phyloP scores from a whole-genome alignment of 2,329 filamentous ascomycete species.

The Colletotrichum sidae region DNA sequence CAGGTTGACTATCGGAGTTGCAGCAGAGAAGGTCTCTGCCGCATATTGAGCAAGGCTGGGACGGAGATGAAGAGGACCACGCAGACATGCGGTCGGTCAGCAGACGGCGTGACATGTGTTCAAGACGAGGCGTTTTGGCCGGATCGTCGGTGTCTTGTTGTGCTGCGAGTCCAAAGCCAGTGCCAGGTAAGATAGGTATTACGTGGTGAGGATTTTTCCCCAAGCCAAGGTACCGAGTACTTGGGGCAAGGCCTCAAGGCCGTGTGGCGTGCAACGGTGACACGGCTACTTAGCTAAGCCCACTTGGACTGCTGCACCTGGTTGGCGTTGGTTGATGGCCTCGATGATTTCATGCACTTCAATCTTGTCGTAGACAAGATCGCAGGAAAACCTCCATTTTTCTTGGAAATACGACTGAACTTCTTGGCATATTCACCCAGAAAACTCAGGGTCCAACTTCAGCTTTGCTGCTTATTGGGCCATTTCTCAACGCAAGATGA shows the following conservation, averaged over 20 bases:
- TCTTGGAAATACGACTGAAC: too few relatives aligned
- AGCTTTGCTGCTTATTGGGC: not conserved
- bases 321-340: not conserved
- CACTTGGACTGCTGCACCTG: not conserved
- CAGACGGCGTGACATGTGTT: slow-evolving; percentile 36
- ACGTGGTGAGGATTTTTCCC: slow-evolving; percentile 31
- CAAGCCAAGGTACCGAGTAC: slow-evolving; percentile 30
- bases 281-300: slow-evolving; percentile 19
- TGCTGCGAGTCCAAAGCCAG: slow-evolving; percentile 34
- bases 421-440: not conserved
- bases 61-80: slow-evolving; percentile 35
- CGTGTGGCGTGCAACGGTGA: not conserved
- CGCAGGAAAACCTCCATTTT: too few relatives aligned
- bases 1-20: slow-evolving; percentile 64
- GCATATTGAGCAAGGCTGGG: slow-evolving; percentile 58
- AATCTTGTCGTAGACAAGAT: not conserved
- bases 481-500: slow-evolving; percentile 1
- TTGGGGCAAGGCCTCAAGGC: not conserved
- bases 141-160: slow-evolving; percentile 39
- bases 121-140: slow-evolving; percentile 33
- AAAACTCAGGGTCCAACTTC: not conserved
- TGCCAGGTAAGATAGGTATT: not conserved
- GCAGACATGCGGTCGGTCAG: slow-evolving; percentile 38
- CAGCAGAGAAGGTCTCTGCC: slow-evolving; percentile 69
- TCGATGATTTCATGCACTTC: not conserved